These are phyloP conservation scores for Bretziella fagacearum DNA, from an alignment of 2,329 filamentous ascomycete species.

Conservation along the genomic window DNA sequence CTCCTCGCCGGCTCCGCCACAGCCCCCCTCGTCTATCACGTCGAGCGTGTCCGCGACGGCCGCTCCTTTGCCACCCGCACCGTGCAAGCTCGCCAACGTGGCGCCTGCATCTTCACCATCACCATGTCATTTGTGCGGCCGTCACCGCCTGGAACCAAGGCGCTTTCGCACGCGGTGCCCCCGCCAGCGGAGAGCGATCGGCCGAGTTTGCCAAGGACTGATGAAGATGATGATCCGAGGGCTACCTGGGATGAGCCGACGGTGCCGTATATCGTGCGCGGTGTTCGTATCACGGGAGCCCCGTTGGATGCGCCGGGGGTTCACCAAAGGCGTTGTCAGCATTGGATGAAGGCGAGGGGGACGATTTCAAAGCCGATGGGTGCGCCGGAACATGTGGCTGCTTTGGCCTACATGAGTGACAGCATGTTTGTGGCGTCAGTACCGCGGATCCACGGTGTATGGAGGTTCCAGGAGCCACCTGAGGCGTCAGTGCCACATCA, in stretches of 20 bases:
- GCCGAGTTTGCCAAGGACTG: conserved; percentile 23
- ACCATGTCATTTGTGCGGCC: conserved; percentile 76
- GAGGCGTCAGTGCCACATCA: conserved; percentile 18
- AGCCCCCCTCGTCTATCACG: conserved; percentile 83
- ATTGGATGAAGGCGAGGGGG: conserved; percentile 62
- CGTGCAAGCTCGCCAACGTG: conserved; percentile 84
- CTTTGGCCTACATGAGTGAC: conserved; percentile 86
- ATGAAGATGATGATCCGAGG: conserved; percentile 27
- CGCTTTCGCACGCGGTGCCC: conserved; percentile 47
- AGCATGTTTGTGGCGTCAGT: conserved; percentile 88
- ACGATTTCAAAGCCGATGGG: conserved; percentile 57
- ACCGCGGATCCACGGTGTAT: conserved; percentile 61
- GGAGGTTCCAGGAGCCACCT: conserved; percentile 46
- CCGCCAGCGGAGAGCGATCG: conserved; percentile 32
- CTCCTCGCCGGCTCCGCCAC: conserved; percentile 73
- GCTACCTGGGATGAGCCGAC: conserved; percentile 30
- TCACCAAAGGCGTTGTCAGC: conserved; percentile 49
- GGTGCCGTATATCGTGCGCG: conserved; percentile 32
- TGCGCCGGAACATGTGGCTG: conserved; percentile 64
- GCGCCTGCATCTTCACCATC: conserved; percentile 83
- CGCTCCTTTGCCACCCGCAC: conserved; percentile 81
- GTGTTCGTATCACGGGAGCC: conserved; percentile 24
- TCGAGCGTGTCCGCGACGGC: conserved; percentile 83
- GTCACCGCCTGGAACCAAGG: conserved; percentile 33
- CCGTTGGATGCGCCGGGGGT: conserved; percentile 29